Evolutionary conservation across 2,329 filamentous ascomycete genomes (phyloP).

Genomic region (Calonectria pteridis): DNA sequence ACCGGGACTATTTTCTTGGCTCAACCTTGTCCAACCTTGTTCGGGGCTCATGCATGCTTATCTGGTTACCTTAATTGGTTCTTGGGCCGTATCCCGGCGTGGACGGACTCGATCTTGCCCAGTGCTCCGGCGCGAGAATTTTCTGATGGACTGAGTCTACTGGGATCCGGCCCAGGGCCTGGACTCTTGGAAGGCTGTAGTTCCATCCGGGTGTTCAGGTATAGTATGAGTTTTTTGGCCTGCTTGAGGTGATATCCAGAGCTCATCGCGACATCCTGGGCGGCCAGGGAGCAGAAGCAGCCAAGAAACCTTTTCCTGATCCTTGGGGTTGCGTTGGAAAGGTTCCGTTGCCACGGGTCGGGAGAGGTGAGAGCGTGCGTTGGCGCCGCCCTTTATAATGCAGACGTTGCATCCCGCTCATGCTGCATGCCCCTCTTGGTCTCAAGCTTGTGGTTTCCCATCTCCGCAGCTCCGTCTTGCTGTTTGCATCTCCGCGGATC

Average conservation of each 20-base stretch:
- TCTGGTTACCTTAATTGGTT: conserved; percentile 31
- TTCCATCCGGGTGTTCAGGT: no score
- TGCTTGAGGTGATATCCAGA: conserved; percentile 41
- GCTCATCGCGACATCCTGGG: conserved; percentile 41
- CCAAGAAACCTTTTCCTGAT: conserved; percentile 12
- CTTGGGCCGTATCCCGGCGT: conserved; percentile 2
- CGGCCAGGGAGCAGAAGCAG: neutral
- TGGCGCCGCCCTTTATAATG: conserved; percentile 38
- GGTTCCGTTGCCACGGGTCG: neutral
- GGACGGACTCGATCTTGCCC: conserved; percentile 24
- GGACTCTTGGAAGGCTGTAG: neutral
- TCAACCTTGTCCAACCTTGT: neutral
- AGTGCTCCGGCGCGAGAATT: conserved; percentile 5
- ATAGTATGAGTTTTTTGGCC: no score
- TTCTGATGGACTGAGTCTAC: neutral
- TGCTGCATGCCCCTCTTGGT: conserved; percentile 35
- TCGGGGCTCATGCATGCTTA: conserved; percentile 26
- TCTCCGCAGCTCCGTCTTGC: conserved; percentile 25
- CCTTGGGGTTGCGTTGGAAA: neutral
- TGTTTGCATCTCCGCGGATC: conserved; percentile 5
- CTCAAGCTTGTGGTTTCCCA: neutral
- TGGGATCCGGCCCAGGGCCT: neutral
- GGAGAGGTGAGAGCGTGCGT: neutral
- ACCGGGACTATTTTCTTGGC: neutral
- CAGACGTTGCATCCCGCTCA: conserved; percentile 29